Evolutionary conservation across 495 filamentous ascomycete species (phyloP).

Genomic region (Jackrogersella minutella): DNA sequence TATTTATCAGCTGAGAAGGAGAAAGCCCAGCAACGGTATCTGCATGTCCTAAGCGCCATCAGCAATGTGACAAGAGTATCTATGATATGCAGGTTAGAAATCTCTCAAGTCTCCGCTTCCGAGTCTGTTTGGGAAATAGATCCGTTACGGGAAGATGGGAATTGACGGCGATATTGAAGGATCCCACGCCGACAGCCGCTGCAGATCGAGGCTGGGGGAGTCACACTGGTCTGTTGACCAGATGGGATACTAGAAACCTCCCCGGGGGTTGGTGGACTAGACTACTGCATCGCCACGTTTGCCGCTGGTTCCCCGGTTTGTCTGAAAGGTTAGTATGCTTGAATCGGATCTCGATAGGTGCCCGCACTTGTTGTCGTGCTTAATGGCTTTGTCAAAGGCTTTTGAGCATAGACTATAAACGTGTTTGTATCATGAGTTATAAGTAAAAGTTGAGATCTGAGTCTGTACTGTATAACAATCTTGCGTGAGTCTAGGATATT

Average conservation of each 20-base stretch:
- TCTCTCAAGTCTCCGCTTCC: conserved; percentile 30
- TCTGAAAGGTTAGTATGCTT: neutral
- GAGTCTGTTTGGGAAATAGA: conserved; percentile 34
- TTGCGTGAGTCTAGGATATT: conserved; percentile 29
- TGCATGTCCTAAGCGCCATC: conserved; percentile 11
- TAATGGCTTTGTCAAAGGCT: neutral
- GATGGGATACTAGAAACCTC: conserved; percentile 3
- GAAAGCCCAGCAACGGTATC: conserved; percentile 3
- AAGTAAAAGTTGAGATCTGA: neutral
- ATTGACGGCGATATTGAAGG: conserved; percentile 12
- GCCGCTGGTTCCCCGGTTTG: conserved; percentile 16
- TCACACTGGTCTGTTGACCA: conserved; percentile 19
- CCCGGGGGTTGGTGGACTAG: neutral
- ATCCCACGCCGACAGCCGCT: conserved; percentile 34
- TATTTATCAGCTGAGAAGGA: conserved; percentile 10
- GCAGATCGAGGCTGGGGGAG: conserved; percentile 26
- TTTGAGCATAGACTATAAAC: neutral
- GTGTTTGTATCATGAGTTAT: neutral
- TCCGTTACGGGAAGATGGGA: conserved; percentile 23
- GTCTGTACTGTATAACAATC: neutral
- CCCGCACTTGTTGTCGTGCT: conserved; percentile 5
- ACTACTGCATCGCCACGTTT: conserved; percentile 36
- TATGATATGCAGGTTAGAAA: conserved; percentile 22
- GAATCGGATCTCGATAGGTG: conserved; percentile 30
- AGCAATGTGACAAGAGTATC: conserved; percentile 17